These are phyloP conservation scores for Powellomyces hirtus DNA, from an alignment of 192 early-diverging fungal genomes.

Conservation along the genomic window DNA sequence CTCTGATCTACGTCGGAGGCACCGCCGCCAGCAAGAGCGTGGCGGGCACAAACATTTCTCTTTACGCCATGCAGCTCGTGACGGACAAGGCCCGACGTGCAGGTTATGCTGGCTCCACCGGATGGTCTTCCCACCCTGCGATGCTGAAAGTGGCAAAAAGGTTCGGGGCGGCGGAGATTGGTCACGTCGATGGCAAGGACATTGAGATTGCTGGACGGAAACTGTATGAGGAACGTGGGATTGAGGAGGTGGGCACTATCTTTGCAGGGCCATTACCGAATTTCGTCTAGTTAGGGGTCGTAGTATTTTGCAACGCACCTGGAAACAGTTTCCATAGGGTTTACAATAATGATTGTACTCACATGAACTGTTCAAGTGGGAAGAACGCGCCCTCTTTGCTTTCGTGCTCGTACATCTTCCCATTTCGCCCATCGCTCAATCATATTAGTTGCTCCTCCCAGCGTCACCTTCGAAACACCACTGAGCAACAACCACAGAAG, in stretches of 20 bases:
- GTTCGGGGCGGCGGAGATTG: not conserved
- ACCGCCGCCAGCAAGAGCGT: not conserved
- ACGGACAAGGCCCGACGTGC: not conserved
- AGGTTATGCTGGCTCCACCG: not conserved
- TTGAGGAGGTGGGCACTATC: not conserved
- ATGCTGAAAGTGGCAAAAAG: not conserved
- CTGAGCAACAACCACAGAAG: too few relatives aligned
- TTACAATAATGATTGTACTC: too few relatives aligned
- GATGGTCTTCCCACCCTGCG: conserved; percentile 7
- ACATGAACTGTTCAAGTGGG: too few relatives aligned
- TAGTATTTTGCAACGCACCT: too few relatives aligned
- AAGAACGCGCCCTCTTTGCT: too few relatives aligned
- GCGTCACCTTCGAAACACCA: too few relatives aligned
- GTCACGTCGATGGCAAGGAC: not conserved
- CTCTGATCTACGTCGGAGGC: conserved; percentile 2
- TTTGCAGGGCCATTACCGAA: conserved; percentile 2
- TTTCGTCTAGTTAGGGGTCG: too few relatives aligned
- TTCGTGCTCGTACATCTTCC: too few relatives aligned
- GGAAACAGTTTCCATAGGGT: too few relatives aligned
- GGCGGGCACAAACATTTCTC: not conserved
- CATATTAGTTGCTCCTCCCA: too few relatives aligned
- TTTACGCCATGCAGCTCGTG: not conserved
- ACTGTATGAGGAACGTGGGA: not conserved
- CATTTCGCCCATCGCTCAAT: too few relatives aligned
- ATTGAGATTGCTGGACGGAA: not conserved